Base-by-base conservation (phyloP, 129 eudicot genomes). In the Rutidosis leptorrhynchoides region DNA sequence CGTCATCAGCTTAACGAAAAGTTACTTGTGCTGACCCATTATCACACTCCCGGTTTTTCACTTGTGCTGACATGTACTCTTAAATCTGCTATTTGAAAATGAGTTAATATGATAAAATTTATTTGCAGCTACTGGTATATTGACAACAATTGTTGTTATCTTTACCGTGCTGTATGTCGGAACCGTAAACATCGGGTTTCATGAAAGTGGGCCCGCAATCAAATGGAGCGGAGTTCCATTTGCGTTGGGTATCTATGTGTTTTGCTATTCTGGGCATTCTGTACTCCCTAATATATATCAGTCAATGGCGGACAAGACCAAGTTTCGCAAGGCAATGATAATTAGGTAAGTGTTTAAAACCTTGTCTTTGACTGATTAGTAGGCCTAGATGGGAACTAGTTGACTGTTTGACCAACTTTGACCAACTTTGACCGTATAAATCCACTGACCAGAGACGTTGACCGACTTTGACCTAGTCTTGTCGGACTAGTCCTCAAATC, bases 221-320 rank as follows among this genome's bases (percentile, higher is more conserved):
- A 74, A 86, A 29, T 89, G 89, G 89, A 82, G 78, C 21, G 96
- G 96, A 1, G 57, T 93, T 49, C 98, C 98, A 23, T 85, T 83
- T 69, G 88, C 92, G 8, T 72, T 93, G 64, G 98, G 98, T 45
- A 80, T 93, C n/a, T 89, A 82, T 75, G 95, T 92, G 2, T 93
- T 74, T 78, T 85, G 98, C 80, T 93, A 78, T 65, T 83, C 98
- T 0, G 98, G 98, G 17, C 96, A 93, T 68, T 77, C 98, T 7
- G 98, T 93, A 15, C 84, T 93, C 67, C 98, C 98, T 23, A 93
- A 93, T 69, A 88, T 93, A 51, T 93, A 93, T 81, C 96, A 88
- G 60, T 87, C 98, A 27, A 91, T 91, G 98, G 90, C 98, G 53
- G 95, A 91, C 73, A 87, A 91, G 73, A 81, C 76, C 12, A 77